A percentile compares a stretch with the other conserved stretches of the same genome.
phyloP scores from a whole-genome alignment of 2,329 filamentous ascomycete species.

The Ophiosphaerella narmari region DNA sequence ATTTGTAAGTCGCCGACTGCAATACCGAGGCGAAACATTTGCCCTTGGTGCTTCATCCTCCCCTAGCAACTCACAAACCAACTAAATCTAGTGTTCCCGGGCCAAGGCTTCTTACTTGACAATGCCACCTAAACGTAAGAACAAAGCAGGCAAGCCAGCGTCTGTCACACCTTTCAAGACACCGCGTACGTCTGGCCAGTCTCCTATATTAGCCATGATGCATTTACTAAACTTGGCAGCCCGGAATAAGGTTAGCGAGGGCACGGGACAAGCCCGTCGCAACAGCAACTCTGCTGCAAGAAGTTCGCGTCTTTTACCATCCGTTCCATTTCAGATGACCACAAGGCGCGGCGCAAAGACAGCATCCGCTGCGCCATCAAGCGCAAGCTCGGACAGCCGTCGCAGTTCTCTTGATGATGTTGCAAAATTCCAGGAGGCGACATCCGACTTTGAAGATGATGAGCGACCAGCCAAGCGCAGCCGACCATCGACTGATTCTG shows the following conservation, averaged over 20 bases:
- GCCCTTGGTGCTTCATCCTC: background rate
- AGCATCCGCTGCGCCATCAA: constrained; percentile 42
- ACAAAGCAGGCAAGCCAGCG: constrained; percentile 25
- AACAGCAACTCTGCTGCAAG: constrained; percentile 21
- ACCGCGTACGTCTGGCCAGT: constrained; percentile 23
- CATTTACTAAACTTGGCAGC: constrained; percentile 38
- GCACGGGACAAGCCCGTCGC: constrained; percentile 33
- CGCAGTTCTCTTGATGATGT: constrained; percentile 46
- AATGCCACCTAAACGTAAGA: constrained; percentile 44
- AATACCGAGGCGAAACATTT: background rate
- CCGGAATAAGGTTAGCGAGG: constrained; percentile 35
- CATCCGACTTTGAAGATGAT: constrained; percentile 41
- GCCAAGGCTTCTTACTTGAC: constrained; percentile 14
- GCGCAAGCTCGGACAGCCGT: constrained; percentile 43
- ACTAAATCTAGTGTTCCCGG: constrained; percentile 22
- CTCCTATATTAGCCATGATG: constrained; percentile 14
- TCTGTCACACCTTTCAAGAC: constrained; percentile 18
- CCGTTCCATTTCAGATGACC: constrained; percentile 56
- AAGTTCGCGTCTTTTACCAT: constrained; percentile 51
- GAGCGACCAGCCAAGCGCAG: constrained; percentile 45
- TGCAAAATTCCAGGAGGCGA: constrained; percentile 34
- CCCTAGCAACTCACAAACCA: constrained; percentile 17
- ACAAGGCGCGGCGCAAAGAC: constrained; percentile 50
- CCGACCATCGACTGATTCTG: constrained; percentile 45
- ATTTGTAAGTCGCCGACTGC: background rate